Base-by-base conservation (phyloP, 805 yeast genomes). In the Torulaspora microellipsoides region DNA sequence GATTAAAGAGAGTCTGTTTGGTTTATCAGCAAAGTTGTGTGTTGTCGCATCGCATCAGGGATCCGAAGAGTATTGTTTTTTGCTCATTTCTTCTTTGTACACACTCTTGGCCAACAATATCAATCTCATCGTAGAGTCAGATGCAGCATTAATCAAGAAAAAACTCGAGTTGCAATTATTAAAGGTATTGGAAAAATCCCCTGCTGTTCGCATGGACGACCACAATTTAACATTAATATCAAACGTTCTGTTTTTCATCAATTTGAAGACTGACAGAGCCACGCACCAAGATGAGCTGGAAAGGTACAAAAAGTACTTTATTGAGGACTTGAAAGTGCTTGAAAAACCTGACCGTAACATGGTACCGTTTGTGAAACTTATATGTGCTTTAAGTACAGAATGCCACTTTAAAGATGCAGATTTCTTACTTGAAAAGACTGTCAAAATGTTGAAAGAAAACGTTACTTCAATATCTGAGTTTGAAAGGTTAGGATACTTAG, bases 331-430 rank as follows among this genome's bases (percentile, higher is more conserved):
- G 15, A 27, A 46, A 14, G 40, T 55, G 38, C 15, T 53, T 12
- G 32, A 57, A 13, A 31, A 46, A 33, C 50, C 62, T 4, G 54
- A 60, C 7, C 62, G 67, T 13, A 55, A 69, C 13, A 64, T 77
- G 15, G 62, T 70, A 1, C 46, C 71, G 27, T 55, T 72, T 47
- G 67, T 67, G 30, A 78, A 76, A 47, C 53, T 81, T 1, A 38
- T 82, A 8, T 71, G 82, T 3, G 77, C 75, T 14, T 55, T 81
- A 13, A 84, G 80, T 53, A 77, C 73, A 49, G 36, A 34, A 2
- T 48, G 53, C 25, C 14, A 31, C 2, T 52, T 71, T 12, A 60
- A 62, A 1, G 40, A 54, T 2, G 53, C 38, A 7, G 32, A 36
- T 6, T 14, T 15, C 2, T 23, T 53, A n/a, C 42, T 57, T 20